Conservation (phyloP, 116 monocot species). For the Dioscorea cayenensis region DNA sequence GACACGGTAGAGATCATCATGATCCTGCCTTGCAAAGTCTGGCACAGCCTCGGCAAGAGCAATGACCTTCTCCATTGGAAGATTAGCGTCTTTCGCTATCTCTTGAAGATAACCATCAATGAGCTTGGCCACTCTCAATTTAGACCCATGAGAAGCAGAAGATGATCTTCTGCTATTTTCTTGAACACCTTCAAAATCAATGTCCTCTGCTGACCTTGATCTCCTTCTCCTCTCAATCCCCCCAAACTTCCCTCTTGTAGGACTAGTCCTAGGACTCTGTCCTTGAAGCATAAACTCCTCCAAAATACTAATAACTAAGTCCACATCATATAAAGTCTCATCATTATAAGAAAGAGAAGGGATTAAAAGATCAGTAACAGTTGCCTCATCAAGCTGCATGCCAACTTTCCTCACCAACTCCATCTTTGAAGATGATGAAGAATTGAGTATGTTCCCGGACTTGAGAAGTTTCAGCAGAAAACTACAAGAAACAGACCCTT, state of each 20-base stretch:
- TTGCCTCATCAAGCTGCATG: conserved; percentile 67
- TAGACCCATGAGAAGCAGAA: conserved; percentile 57
- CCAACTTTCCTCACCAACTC: conserved; percentile 50
- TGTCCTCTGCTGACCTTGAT: conserved; percentile 65
- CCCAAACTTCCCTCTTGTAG: conserved; percentile 19
- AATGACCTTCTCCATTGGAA: conserved; percentile 59
- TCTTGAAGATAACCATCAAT: conserved; percentile 65
- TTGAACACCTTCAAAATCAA: conserved; percentile 35
- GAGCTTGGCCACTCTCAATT: conserved; percentile 63
- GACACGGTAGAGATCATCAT: conserved; percentile 77
- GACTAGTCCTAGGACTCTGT: conserved; percentile 49
- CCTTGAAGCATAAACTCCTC: conserved; percentile 74
- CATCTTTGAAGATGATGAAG: conserved; percentile 36
- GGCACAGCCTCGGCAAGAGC: conserved; percentile 63
- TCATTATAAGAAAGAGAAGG: conserved; percentile 22
- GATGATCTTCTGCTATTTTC: conserved; percentile 57
- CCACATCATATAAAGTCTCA: conserved; percentile 57
- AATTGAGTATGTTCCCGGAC: conserved; percentile 40
- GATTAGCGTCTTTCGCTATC: conserved; percentile 49
- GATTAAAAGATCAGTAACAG: conserved; percentile 49
- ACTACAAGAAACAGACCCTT: conserved; percentile 48
- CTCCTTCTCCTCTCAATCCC: conserved; percentile 25
- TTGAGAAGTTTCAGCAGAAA: conserved; percentile 67
- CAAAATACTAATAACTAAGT: conserved; percentile 55
- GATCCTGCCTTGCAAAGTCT: conserved; percentile 64